Conservation (phyloP, 225 moss, liverwort and hornwort genomes). For the Marchantia paleacea region DNA sequence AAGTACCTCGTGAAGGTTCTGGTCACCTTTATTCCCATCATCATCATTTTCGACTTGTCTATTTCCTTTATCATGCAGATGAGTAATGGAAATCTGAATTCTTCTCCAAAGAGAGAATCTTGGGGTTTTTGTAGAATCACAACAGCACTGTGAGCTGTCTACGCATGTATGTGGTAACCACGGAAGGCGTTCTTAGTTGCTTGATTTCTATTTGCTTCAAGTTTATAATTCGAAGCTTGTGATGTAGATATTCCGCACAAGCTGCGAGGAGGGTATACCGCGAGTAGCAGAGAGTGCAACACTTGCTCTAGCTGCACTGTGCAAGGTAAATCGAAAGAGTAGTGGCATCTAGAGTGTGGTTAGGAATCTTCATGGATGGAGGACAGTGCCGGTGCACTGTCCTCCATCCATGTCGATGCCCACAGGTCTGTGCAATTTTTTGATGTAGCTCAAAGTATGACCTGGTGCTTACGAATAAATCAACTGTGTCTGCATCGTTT, state of each 20-base stretch:
- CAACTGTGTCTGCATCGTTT: not conserved
- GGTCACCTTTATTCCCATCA: not conserved
- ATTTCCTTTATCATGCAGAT: not conserved
- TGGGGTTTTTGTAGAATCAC: not conserved
- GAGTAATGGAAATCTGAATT: not conserved
- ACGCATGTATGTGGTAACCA: not conserved
- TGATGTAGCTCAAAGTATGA: not conserved
- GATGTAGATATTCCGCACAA: constrained; percentile 33
- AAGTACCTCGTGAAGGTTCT: constrained; percentile 34
- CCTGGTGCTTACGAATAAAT: not conserved
- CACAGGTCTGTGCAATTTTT: not conserved
- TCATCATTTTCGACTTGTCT: not conserved
- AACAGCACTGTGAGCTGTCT: not conserved
- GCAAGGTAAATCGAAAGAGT: constrained; percentile 27
- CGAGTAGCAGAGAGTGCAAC: constrained; percentile 51
- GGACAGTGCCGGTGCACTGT: too few species aligned
- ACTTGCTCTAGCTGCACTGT: constrained; percentile 45
- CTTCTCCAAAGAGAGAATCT: not conserved
- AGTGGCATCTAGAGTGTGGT: not conserved
- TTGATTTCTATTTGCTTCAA: not conserved
- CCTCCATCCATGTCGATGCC: not conserved
- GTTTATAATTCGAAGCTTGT: not conserved
- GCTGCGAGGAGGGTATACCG: constrained; percentile 43
- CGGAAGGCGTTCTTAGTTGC: not conserved
- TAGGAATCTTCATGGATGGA: not conserved